phyloP scores from a whole-genome alignment of 1,139 yeast species.

The Ogataea hybrid region DNA sequence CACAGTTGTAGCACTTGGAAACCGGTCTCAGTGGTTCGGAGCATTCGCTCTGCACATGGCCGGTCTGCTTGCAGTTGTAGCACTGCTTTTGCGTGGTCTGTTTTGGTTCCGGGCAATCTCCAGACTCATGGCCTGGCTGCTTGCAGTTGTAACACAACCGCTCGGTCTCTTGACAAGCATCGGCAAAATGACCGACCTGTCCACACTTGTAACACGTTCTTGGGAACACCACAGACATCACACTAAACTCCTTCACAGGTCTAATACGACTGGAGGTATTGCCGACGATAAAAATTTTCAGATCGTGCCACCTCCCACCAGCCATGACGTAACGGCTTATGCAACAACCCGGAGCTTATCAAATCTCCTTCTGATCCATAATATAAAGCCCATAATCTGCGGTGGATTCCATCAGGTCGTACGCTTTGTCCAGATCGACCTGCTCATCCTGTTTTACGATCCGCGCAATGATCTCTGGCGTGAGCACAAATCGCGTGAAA shows the following conservation, averaged over 20 bases:
- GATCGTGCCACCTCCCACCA: conserved; percentile 8
- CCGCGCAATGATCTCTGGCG: conserved; percentile 59
- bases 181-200: conserved; percentile 89
- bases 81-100: conserved; percentile 83
- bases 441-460: conserved; percentile 48
- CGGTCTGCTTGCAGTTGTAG: conserved; percentile 72
- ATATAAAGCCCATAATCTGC: conserved; percentile 55
- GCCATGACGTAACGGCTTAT: conserved; percentile 1
- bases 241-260: conserved; percentile 13
- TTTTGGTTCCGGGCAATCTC: conserved; percentile 85
- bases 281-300: conserved; percentile 9
- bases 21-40: conserved; percentile 46
- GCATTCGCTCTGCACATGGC: conserved; percentile 70
- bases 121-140: conserved; percentile 86
- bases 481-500: conserved; percentile 56
- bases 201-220: conserved; percentile 93
- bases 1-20: conserved; percentile 78
- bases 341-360: background rate
- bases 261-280: conserved; percentile 1
- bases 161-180: conserved; percentile 76
- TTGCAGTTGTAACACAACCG: conserved; percentile 93
- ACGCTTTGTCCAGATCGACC: conserved; percentile 41
- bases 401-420: conserved; percentile 44
- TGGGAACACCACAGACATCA: conserved; percentile 64
- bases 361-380: conserved; percentile 34